These are phyloP conservation scores for Phytophthora quininea DNA, from an alignment of 352 stramenopile genomes.

Conservation along the genomic window DNA sequence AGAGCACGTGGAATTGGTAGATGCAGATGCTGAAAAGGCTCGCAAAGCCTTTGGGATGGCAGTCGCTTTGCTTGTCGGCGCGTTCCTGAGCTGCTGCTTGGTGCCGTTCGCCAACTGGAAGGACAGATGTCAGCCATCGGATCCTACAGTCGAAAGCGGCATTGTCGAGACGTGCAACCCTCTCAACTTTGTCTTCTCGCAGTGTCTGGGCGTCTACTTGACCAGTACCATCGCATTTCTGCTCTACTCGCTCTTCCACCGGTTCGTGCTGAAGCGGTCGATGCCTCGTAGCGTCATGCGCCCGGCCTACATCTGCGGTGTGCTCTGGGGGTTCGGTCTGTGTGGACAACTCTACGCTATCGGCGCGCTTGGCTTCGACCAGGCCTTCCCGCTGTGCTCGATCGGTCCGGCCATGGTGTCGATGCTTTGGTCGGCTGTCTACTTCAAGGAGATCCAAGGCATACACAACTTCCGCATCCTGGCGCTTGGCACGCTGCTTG, in stretches of 20 bases:
- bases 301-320: conserved; percentile 76
- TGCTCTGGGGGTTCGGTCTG: conserved; percentile 79
- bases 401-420: conserved; percentile 85
- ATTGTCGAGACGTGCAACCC: conserved; percentile 78
- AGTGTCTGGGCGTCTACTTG: conserved; percentile 84
- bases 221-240: conserved; percentile 78
- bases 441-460: conserved; percentile 87
- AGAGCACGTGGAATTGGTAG: conserved; percentile 60
- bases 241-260: conserved; percentile 79
- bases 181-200: conserved; percentile 85
- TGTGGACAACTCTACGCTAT: conserved; percentile 78
- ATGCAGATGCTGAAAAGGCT: conserved; percentile 56
- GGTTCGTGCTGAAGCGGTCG: conserved; percentile 71
- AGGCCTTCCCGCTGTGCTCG: conserved; percentile 82
- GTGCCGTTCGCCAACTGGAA: conserved; percentile 85
- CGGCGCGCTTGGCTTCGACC: conserved; percentile 75
- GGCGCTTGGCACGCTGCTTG: conserved; percentile 61
- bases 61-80: conserved; percentile 69
- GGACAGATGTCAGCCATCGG: conserved; percentile 50
- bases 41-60: conserved; percentile 67
- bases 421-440: conserved; percentile 84
- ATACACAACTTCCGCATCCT: conserved; percentile 63
- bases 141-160: conserved; percentile 12
- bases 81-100: conserved; percentile 76
- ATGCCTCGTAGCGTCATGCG: conserved; percentile 87